Conservation (phyloP, 768 basidiomycete genomes). For the Tylopilus subfusipes region DNA sequence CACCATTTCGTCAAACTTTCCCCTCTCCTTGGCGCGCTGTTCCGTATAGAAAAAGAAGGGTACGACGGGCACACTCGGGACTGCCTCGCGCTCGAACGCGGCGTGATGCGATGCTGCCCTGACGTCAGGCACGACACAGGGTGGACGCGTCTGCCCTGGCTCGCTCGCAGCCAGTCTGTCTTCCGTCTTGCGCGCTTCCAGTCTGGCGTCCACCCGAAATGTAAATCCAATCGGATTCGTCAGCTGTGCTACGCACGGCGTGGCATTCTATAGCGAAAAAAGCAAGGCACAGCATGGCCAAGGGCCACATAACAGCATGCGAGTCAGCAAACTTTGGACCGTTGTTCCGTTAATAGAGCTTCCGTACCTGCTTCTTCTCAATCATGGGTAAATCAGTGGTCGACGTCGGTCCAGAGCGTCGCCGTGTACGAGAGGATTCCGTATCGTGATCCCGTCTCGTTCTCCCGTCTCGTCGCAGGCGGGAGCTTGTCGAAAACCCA, state of each 20-base stretch:
- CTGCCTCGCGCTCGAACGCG: constrained; percentile 39
- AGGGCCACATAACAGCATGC: constrained; percentile 4
- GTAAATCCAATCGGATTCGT: constrained; percentile 52
- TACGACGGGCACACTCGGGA: constrained; percentile 33
- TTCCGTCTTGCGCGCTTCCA: constrained; percentile 45
- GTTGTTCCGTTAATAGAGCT: constrained; percentile 20
- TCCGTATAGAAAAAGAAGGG: constrained; percentile 52
- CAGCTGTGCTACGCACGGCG: constrained; percentile 29
- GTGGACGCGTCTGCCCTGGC: constrained; percentile 18
- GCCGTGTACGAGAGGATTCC: not conserved
- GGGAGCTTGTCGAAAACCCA: constrained; percentile 5
- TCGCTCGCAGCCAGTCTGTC: constrained; percentile 27
- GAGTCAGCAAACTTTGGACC: constrained; percentile 26
- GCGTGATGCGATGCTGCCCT: constrained; percentile 43
- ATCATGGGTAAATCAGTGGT: constrained; percentile 24
- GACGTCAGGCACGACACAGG: constrained; percentile 56
- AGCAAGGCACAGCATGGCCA: constrained; percentile 19
- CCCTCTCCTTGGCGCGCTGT: constrained; percentile 56
- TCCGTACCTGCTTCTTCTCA: constrained; percentile 33
- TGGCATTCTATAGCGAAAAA: constrained; percentile 20
- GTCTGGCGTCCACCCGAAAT: constrained; percentile 48
- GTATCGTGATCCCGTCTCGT: not conserved
- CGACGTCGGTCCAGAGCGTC: constrained; percentile 17
- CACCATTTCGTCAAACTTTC: constrained; percentile 57
- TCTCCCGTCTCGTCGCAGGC: not conserved